Evolutionary conservation across 306 rosid species (phyloP).

Genomic region (Purshia tridentata): DNA sequence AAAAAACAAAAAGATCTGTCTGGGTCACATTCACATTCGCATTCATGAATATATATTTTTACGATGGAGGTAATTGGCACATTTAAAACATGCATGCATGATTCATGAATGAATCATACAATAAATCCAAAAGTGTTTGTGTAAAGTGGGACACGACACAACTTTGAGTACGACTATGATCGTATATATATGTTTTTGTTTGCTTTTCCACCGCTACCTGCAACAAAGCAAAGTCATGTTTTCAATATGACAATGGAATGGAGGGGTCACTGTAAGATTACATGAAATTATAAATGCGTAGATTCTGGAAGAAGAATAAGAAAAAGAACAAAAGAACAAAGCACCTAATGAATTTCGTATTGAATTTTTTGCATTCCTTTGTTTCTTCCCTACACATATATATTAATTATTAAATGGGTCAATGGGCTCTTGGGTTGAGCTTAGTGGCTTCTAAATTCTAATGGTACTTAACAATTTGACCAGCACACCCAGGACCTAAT

Average conservation of each 20-base stretch:
- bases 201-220: background rate
- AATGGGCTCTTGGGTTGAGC: too few relatives aligned
- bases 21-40: background rate
- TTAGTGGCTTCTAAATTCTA: too few relatives aligned
- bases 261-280: background rate
- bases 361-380: too few relatives aligned
- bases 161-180: background rate
- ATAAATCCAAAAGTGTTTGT: conserved; percentile 11
- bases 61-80: background rate
- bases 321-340: too few relatives aligned
- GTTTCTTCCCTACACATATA: too few relatives aligned
- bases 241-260: background rate
- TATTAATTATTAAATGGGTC: too few relatives aligned
- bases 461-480: too few relatives aligned
- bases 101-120: background rate
- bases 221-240: background rate
- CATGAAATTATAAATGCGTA: background rate
- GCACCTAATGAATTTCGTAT: too few relatives aligned
- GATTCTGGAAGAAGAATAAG: background rate
- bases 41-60: background rate
- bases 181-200: too few relatives aligned
- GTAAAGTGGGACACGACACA: conserved; percentile 16
- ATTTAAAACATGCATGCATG: conserved; percentile 32
- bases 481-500: too few relatives aligned
- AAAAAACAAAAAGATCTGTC: background rate